A percentile compares a stretch with the other conserved stretches of the same genome.
These are phyloP conservation scores for Cyclotella kingstonii DNA, from an alignment of 108 stramenopile genomes.

Conservation along the genomic window DNA sequence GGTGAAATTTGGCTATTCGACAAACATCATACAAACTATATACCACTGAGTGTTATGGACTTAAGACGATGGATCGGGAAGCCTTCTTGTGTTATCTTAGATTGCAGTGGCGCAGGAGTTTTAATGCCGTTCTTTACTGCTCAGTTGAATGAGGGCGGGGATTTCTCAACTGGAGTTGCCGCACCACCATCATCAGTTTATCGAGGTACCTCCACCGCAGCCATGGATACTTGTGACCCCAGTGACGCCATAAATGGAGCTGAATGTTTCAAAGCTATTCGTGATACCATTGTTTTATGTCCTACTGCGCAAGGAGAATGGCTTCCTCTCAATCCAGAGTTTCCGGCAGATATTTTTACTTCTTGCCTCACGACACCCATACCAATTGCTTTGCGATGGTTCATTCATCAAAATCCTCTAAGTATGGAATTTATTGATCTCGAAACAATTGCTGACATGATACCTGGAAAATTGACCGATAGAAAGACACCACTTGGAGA, in stretches of 20 bases:
- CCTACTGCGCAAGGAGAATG: constrained; percentile 89
- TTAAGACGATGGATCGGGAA: constrained; percentile 87
- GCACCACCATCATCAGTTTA: constrained; percentile 12
- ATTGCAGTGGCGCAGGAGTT: constrained; percentile 91
- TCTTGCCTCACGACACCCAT: constrained; percentile 98
- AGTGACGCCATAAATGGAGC: constrained; percentile 15
- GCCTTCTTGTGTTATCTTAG: constrained; percentile 91
- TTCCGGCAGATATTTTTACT: constrained; percentile 98
- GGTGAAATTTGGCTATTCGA: constrained; percentile 98
- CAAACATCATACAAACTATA: constrained; percentile 96
- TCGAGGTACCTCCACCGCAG: constrained; percentile 8
- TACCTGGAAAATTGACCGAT: constrained; percentile 92
- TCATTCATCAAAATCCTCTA: constrained; percentile 76
- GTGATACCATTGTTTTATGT: constrained; percentile 94
- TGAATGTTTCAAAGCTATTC: constrained; percentile 44
- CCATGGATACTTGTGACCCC: constrained; percentile 4
- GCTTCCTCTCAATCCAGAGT: constrained; percentile 92
- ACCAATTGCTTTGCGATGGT: constrained; percentile 95
- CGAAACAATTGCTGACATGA: constrained; percentile 72
- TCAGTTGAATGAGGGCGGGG: constrained; percentile 38
- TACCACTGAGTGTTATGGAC: constrained; percentile 90
- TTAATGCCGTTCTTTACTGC: constrained; percentile 85
- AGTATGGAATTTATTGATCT: constrained; percentile 54
- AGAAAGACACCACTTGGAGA: constrained; percentile 89
- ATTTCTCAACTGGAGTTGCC: constrained; percentile 13